Conservation (phyloP, 2,329 filamentous ascomycete genomes). For the Aspergillus ibericus region DNA sequence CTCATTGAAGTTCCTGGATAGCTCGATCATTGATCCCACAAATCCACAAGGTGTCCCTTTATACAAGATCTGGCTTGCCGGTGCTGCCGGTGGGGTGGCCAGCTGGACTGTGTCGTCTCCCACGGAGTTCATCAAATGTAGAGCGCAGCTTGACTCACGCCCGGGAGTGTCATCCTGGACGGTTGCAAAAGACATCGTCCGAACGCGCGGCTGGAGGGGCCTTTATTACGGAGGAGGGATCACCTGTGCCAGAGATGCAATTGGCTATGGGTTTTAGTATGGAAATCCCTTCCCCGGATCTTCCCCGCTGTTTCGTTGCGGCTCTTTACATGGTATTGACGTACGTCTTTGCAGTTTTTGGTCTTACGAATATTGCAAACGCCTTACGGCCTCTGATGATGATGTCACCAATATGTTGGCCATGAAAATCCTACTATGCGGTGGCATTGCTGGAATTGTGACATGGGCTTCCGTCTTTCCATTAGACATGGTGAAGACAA, state of each 20-base stretch:
- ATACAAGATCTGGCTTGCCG: slow-evolving; percentile 73
- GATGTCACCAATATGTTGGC: slow-evolving; percentile 53
- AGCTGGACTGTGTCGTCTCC: slow-evolving; percentile 85
- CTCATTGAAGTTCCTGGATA: slow-evolving; percentile 63
- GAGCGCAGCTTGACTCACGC: slow-evolving; percentile 66
- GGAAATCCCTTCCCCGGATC: slow-evolving; percentile 25
- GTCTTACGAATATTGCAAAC: slow-evolving; percentile 78
- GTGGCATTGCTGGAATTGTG: slow-evolving; percentile 80
- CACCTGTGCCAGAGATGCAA: slow-evolving; percentile 77
- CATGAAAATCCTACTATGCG: slow-evolving; percentile 72
- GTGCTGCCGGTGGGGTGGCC: slow-evolving; percentile 76
- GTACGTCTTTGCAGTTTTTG: slow-evolving; percentile 62
- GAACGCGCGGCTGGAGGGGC: slow-evolving; percentile 62
- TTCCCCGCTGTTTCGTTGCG: slow-evolving; percentile 8
- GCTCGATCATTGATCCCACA: slow-evolving; percentile 44
- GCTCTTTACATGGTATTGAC: slow-evolving; percentile 12
- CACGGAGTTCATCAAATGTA: slow-evolving; percentile 87
- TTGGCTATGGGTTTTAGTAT: slow-evolving; percentile 95
- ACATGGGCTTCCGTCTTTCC: slow-evolving; percentile 93
- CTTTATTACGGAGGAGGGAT: slow-evolving; percentile 79
- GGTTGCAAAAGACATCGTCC: slow-evolving; percentile 64
- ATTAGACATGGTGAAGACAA: slow-evolving; percentile 87
- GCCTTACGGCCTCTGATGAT: slow-evolving; percentile 51
- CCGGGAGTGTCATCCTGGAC: slow-evolving; percentile 58
- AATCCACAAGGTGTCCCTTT: slow-evolving; percentile 52